phyloP scores from a whole-genome alignment of 2,329 filamentous ascomycete species.

The Fusarium sp. region DNA sequence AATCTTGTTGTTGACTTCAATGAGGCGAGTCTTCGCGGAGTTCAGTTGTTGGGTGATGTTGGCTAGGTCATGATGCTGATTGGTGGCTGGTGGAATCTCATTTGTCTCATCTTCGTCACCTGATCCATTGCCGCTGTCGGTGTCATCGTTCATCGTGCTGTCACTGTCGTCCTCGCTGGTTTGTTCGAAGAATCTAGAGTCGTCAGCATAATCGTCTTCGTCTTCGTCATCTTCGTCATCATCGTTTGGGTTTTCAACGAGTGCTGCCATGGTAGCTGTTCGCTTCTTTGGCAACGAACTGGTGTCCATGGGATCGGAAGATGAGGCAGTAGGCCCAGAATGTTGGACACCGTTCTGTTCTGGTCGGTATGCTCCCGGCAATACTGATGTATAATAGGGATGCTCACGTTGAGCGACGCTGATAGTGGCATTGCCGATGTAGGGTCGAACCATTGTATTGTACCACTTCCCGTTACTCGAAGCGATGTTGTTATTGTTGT shows the following conservation, averaged over 20 bases:
- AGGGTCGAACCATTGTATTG: too few relatives aligned
- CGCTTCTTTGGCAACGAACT: background rate
- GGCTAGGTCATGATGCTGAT: background rate
- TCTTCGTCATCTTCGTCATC: background rate
- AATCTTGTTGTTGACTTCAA: background rate
- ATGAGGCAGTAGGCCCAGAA: too few relatives aligned
- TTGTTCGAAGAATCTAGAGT: background rate
- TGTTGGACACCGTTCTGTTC: too few relatives aligned
- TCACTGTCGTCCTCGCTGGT: background rate
- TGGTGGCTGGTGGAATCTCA: background rate
- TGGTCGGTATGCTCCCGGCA: too few relatives aligned
- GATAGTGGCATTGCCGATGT: too few relatives aligned
- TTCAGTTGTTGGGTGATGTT: background rate
- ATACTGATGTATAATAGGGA: too few relatives aligned
- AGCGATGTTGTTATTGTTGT: too few relatives aligned
- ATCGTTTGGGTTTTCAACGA: background rate
- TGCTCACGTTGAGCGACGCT: too few relatives aligned
- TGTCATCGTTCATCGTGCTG: background rate
- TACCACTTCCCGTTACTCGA: too few relatives aligned
- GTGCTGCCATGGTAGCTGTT: background rate
- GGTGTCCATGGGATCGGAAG: background rate
- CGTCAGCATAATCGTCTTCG: background rate
- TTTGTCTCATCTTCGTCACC: background rate
- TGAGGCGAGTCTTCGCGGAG: background rate
- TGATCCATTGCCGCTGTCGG: background rate